phyloP scores from a whole-genome alignment of 2,329 filamentous ascomycete species.

The Chrysosporium keratinophilum region DNA sequence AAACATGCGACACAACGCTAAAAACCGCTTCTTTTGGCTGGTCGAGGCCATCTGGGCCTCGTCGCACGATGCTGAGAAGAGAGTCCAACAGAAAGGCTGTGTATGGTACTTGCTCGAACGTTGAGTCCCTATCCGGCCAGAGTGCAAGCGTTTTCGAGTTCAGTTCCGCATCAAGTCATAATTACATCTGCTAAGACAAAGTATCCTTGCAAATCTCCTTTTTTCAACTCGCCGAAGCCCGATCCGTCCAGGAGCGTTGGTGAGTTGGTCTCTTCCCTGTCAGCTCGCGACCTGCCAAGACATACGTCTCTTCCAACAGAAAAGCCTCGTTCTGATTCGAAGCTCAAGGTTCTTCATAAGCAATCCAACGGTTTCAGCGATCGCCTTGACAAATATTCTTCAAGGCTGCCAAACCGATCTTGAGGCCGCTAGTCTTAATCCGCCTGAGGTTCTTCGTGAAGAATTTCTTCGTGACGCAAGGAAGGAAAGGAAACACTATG shows the following conservation, averaged over 20 bases:
- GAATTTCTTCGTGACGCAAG: not conserved
- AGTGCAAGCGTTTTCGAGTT: not conserved
- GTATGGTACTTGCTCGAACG: no score
- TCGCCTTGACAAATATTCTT: conserved; percentile 3
- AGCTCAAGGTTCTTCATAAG: conserved; percentile 3
- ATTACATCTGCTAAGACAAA: not conserved
- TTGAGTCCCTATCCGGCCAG: not conserved
- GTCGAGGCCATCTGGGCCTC: not conserved
- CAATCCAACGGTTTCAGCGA: conserved; percentile 8
- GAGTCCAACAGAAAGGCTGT: not conserved
- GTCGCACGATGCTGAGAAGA: not conserved
- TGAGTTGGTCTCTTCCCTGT: not conserved
- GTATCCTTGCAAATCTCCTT: not conserved
- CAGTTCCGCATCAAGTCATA: not conserved
- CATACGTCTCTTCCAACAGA: conserved; percentile 1
- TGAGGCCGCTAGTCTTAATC: not conserved
- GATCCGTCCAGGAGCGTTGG: no score
- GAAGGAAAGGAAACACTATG: no score
- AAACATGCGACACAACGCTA: not conserved
- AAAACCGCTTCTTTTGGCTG: not conserved
- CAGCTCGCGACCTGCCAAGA: not conserved
- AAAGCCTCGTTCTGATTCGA: conserved; percentile 3
- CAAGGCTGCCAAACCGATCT: not conserved
- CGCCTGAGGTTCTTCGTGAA: not conserved
- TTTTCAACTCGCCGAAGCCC: no score